phyloP scores from a whole-genome alignment of 768 basidiomycete genomes.

The Infundibulicybe gibba region DNA sequence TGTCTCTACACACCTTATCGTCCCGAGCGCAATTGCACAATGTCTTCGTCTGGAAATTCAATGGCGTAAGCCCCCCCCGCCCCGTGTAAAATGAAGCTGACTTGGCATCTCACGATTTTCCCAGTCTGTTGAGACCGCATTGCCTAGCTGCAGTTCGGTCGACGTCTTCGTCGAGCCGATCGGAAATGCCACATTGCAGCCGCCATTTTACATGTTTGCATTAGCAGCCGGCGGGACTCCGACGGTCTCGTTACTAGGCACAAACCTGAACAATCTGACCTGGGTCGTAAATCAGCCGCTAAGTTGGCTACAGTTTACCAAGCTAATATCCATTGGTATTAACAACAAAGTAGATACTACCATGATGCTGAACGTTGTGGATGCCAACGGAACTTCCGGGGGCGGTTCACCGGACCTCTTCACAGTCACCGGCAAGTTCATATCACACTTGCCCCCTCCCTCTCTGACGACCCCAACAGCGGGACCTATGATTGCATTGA shows the following conservation, averaged over 20 bases:
- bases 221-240: slow-evolving; percentile 32
- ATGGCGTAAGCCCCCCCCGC: no score
- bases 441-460: background rate
- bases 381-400: slow-evolving; percentile 37
- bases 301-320: slow-evolving; percentile 23
- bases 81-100: no score
- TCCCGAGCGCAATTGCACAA: no score
- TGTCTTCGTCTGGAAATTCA: no score
- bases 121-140: no score
- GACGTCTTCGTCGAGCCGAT: no score
- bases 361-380: slow-evolving; percentile 40
- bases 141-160: no score
- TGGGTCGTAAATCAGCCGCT: slow-evolving; percentile 39
- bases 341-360: slow-evolving; percentile 28
- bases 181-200: background rate
- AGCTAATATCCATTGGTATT: background rate
- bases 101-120: no score
- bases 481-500: slow-evolving; percentile 6
- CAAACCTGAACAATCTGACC: slow-evolving; percentile 26
- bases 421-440: slow-evolving; percentile 32
- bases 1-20: no score
- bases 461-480: no score
- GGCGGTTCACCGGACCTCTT: slow-evolving; percentile 32
- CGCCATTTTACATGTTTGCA: slow-evolving; percentile 42
- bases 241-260: slow-evolving; percentile 30